Evolutionary conservation across 345 rosid species (phyloP), one percentile per base, ranked within the genome.

Genomic region (Salix arbutifolia): DNA sequence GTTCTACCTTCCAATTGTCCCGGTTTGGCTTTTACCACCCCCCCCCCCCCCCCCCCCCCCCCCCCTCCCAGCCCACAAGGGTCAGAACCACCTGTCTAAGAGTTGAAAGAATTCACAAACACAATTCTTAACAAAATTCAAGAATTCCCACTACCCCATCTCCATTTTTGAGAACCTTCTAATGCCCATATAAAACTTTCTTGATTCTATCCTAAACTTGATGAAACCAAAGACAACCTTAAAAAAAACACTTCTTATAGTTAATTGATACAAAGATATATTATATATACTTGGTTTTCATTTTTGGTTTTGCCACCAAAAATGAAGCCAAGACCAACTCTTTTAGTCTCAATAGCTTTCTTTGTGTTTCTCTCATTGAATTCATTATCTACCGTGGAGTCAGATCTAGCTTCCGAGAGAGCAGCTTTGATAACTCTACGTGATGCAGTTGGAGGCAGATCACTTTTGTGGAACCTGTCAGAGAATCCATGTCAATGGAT

Each of bases 401-500:
- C 83, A 16, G 79, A 80, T 80, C 83, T 80, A 40, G 76, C 76
- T 21, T 75, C 83, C 0, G 83, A 80, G 31, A 80, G 70, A 40
- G 67, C 72, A 17, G 83, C 83, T 52, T 69, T 80, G 25, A 52
- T 71, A 21, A 64, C 52, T 31, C 64, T 80, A 4, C 79, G 83
- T 13, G 60, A 23, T 35, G 79, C 76, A 21, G 79, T 80, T 3
- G 83, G 76, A 14, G 83, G 79, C 3, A 35, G 76, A 71, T 67
- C 79, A 10, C 74, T 71, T 5, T 21, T 76, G 2, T 80, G 83
- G 83, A 80, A 80, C 31, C 56, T 76, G 9, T 52, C 79, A 0
- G 62, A 30, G 30, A 40, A 19, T 35, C 79, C 83, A 16, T 80
- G 83, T 68, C 8, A 46, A 8, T 86, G 98, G 98, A 77, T 79